Percentiles rank a stretch among this genome's conserved stretches.
phyloP scores from a whole-genome alignment of 75 land plant genomes.

The Isoetes taiwanensis region DNA sequence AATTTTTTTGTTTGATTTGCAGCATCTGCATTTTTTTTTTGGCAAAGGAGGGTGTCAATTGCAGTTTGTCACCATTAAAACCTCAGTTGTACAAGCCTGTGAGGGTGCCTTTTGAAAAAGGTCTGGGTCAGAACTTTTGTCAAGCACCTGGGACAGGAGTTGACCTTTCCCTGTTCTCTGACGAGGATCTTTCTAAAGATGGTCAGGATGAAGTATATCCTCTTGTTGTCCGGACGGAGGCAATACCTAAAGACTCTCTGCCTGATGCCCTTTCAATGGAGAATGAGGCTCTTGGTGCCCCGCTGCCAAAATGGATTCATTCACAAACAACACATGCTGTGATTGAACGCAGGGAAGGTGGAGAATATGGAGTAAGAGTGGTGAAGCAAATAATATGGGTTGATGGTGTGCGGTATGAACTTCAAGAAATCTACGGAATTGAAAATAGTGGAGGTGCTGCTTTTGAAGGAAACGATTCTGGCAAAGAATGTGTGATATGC shows the following conservation, averaged over 20 bases:
- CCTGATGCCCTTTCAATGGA: slow-evolving; percentile 9
- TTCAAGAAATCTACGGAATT: slow-evolving; percentile 92
- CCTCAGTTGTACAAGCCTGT: slow-evolving; percentile 44
- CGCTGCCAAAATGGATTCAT: slow-evolving; percentile 30
- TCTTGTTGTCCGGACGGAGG: slow-evolving; percentile 51
- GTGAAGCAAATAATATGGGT: slow-evolving; percentile 86
- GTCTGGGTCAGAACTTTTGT: slow-evolving; percentile 54
- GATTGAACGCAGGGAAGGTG: slow-evolving; percentile 64
- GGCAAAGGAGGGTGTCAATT: slow-evolving; percentile 61
- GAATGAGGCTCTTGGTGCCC: slow-evolving; percentile 22
- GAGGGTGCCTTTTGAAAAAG: slow-evolving; percentile 57
- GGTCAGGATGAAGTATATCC: slow-evolving; percentile 52
- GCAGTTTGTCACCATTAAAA: slow-evolving; percentile 37
- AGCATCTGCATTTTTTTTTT: slow-evolving; percentile 71
- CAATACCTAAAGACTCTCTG: slow-evolving; percentile 18
- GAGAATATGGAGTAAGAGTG: slow-evolving; percentile 50
- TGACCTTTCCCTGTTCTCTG: slow-evolving; percentile 49
- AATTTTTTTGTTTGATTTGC: too few relatives aligned
- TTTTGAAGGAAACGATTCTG: slow-evolving; percentile 54
- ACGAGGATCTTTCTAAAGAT: slow-evolving; percentile 51
- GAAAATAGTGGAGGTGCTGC: slow-evolving; percentile 59
- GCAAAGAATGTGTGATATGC: slow-evolving; percentile 95
- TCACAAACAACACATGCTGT: slow-evolving; percentile 93
- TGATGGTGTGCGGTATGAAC: slow-evolving; percentile 55
- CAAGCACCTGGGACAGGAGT: slow-evolving; percentile 79